phyloP scores from a whole-genome alignment of 768 basidiomycete genomes.

The Boletus rufocinnamomeus region DNA sequence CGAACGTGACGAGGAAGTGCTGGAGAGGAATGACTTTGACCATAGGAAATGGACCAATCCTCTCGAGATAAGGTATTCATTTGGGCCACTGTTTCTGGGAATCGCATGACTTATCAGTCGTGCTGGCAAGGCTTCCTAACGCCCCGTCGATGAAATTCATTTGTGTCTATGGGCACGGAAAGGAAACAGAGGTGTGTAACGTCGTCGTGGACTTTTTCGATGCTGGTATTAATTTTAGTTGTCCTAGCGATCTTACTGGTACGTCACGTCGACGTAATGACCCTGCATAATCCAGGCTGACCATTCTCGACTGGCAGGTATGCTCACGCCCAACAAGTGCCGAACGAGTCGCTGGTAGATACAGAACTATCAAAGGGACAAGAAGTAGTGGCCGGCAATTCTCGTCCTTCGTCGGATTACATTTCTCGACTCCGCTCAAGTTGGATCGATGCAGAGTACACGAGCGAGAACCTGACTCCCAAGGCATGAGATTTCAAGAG shows the following conservation, averaged over 20 bases:
- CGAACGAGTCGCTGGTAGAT: conserved; percentile 59
- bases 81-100: not conserved
- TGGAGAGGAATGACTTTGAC: conserved; percentile 70
- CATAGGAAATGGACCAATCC: conserved; percentile 93
- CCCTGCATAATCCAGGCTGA: not conserved
- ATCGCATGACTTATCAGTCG: not conserved
- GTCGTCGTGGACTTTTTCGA: conserved; percentile 6
- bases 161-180: conserved; percentile 94
- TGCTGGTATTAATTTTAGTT: not conserved
- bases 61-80: conserved; percentile 66
- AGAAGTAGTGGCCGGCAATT: conserved; percentile 43
- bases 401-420: conserved; percentile 53
- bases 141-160: conserved; percentile 92
- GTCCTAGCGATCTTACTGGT: conserved; percentile 83
- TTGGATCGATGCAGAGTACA: conserved; percentile 87
- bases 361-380: conserved; percentile 47
- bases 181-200: conserved; percentile 80
- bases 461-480: conserved; percentile 58
- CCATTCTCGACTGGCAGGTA: conserved; percentile 50
- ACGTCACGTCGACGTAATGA: conserved; percentile 17
- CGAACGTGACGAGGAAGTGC: conserved; percentile 66
- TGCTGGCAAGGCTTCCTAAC: conserved; percentile 62
- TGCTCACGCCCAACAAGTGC: conserved; percentile 65
- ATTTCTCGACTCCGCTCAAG: conserved; percentile 52
- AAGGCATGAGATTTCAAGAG: conserved; percentile 41